Evolutionary conservation across 306 rosid genomes (phyloP).

Genomic region (Lupinus albus): DNA sequence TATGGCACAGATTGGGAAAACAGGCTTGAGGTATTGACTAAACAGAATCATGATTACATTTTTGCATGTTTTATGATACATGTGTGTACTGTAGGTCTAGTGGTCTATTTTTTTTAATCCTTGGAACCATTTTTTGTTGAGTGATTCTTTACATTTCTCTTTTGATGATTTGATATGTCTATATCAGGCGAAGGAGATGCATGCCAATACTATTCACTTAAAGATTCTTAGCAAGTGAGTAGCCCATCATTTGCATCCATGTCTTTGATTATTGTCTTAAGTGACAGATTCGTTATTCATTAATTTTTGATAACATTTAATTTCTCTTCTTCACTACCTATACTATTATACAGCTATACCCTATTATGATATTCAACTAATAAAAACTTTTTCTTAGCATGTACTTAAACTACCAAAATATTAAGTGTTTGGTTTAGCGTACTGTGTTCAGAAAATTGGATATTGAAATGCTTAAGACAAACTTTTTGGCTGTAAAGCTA

Average conservation of each 20-base stretch:
- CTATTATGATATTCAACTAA: conserved; percentile 7
- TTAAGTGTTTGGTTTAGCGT: not conserved
- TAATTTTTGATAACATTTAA: not conserved
- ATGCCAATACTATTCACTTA: conserved; percentile 74
- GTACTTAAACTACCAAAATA: not conserved
- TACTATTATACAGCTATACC: not conserved
- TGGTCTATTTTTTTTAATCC: conserved; percentile 8
- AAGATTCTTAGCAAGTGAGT: conserved; percentile 86
- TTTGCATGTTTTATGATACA: not conserved
- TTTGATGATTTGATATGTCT: conserved; percentile 8
- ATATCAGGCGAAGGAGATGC: conserved; percentile 81
- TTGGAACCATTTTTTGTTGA: conserved; percentile 17
- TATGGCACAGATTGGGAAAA: conserved; percentile 93
- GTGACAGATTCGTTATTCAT: not conserved
- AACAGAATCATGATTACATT: conserved; percentile 20
- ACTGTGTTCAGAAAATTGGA: not conserved
- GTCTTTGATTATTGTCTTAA: conserved; percentile 2
- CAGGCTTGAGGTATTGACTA: conserved; percentile 77
- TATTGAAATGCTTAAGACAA: not conserved
- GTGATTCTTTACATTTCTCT: conserved; percentile 36
- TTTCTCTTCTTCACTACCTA: conserved; percentile 8
- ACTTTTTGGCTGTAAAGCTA: not conserved
- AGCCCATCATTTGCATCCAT: conserved; percentile 2
- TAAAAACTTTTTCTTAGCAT: not conserved
- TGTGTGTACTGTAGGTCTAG: not conserved